Evolutionary conservation across 148 eudicot genomes (phyloP).

Genomic region (Tetragonia tetragonoides): DNA sequence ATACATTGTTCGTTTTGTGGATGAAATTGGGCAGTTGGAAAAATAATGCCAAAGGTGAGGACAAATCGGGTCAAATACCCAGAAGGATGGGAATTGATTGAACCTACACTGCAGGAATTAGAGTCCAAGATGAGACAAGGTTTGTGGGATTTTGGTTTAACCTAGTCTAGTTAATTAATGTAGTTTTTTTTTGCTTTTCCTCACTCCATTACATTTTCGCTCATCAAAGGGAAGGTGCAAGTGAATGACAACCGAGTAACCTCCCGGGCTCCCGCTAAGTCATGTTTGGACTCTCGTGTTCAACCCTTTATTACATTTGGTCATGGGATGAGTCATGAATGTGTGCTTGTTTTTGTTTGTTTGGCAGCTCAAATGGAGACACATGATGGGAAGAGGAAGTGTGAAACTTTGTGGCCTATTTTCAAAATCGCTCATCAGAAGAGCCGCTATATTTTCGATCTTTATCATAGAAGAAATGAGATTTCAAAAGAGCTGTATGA

Average conservation of each 20-base stretch:
- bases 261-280: too few relatives aligned
- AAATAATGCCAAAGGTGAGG: constrained; percentile 36
- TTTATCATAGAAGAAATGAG: constrained; percentile 39
- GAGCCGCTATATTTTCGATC: constrained; percentile 38
- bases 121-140: constrained; percentile 49
- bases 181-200: background rate
- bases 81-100: constrained; percentile 43
- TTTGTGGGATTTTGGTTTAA: constrained; percentile 1
- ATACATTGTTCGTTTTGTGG: background rate
- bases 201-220: too few relatives aligned
- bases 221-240: too few relatives aligned
- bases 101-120: constrained; percentile 42
- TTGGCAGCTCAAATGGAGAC: constrained; percentile 41
- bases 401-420: constrained; percentile 47
- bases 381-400: constrained; percentile 43
- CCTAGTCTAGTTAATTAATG: background rate
- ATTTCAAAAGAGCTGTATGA: constrained; percentile 43
- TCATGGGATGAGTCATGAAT: background rate
- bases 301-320: background rate
- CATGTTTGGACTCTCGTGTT: too few relatives aligned
- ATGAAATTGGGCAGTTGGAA: constrained; percentile 20
- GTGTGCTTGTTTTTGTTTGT: background rate
- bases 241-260: too few relatives aligned
- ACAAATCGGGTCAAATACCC: constrained; percentile 37
- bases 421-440: constrained; percentile 47